Conservation (phyloP, 2,329 filamentous ascomycete species). For the Metarhizium humberi region DNA sequence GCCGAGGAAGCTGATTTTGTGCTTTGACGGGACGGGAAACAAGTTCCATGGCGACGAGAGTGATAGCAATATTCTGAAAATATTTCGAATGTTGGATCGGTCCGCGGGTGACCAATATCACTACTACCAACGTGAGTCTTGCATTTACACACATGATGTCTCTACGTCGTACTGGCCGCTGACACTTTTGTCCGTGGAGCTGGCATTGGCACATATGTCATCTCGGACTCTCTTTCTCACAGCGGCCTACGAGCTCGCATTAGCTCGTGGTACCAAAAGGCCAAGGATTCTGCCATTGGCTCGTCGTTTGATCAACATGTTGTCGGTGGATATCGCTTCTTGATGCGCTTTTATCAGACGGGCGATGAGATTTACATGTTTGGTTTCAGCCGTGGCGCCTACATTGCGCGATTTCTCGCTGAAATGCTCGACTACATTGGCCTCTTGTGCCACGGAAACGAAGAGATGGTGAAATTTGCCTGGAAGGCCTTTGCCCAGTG, state of each 20-base stretch:
- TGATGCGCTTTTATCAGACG: conserved; percentile 63
- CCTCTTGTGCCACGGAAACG: conserved; percentile 69
- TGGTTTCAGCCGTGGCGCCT: conserved; percentile 64
- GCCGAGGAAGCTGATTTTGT: conserved; percentile 44
- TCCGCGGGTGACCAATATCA: conserved; percentile 52
- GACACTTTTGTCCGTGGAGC: conserved; percentile 25
- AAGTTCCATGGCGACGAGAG: conserved; percentile 55
- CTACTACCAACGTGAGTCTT: conserved; percentile 49
- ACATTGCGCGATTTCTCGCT: conserved; percentile 65
- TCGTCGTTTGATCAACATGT: conserved; percentile 77
- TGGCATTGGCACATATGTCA: conserved; percentile 66
- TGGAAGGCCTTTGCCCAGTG: conserved; percentile 75
- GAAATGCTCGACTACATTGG: conserved; percentile 83
- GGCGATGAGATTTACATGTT: conserved; percentile 63
- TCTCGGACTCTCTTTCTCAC: conserved; percentile 48
- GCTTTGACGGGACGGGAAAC: conserved; percentile 56
- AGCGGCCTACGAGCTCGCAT: conserved; percentile 47
- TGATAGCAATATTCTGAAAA: conserved; percentile 59
- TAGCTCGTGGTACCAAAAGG: conserved; percentile 59
- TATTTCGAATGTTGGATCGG: conserved; percentile 60
- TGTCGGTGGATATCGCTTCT: conserved; percentile 71
- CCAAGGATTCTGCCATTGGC: conserved; percentile 71
- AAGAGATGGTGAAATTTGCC: conserved; percentile 76
- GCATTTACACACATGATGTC: neutral
- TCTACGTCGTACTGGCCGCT: fast-evolving